Evolutionary conservation across 2,329 filamentous ascomycete genomes (phyloP).

Genomic region (Ophiostoma sp.): DNA sequence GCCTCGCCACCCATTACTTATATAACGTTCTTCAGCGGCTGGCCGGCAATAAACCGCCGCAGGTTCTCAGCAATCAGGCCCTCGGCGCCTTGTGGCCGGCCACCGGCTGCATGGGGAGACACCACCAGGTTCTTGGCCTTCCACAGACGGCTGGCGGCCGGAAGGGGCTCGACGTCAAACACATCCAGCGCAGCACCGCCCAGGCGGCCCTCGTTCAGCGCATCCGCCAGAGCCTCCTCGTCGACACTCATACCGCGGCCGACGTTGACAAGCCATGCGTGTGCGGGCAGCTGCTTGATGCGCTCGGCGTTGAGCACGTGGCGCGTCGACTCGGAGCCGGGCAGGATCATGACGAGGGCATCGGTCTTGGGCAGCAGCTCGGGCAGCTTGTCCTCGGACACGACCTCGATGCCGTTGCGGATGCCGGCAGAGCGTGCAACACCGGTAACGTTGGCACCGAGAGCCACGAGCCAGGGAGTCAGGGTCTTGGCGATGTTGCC

Average conservation of each 20-base stretch:
- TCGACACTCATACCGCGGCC: conserved; percentile 46
- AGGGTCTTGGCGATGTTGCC: conserved; percentile 46
- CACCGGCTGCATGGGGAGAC: conserved; percentile 44
- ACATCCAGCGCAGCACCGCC: conserved; percentile 49
- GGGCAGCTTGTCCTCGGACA: conserved; percentile 37
- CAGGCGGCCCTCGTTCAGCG: conserved; percentile 40
- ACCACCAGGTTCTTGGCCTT: conserved; percentile 28
- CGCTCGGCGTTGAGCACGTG: conserved; percentile 39
- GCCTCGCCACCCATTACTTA: background rate
- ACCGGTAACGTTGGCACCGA: conserved; percentile 54
- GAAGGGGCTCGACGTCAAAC: conserved; percentile 42
- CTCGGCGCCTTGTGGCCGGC: conserved; percentile 56
- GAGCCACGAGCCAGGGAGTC: conserved; percentile 36
- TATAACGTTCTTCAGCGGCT: conserved; percentile 50
- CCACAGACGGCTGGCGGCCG: conserved; percentile 33
- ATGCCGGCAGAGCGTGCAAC: conserved; percentile 53
- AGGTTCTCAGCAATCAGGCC: conserved; percentile 56
- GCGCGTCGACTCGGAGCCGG: conserved; percentile 38
- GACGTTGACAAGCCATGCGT: conserved; percentile 42
- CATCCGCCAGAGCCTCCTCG: conserved; percentile 44
- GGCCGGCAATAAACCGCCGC: conserved; percentile 52
- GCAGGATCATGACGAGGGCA: conserved; percentile 46
- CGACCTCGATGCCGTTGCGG: conserved; percentile 44
- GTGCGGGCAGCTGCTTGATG: conserved; percentile 37
- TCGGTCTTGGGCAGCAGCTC: conserved; percentile 40